Evolutionary conservation across 1,284 basidiomycete genomes (phyloP), one percentile per base, ranked within the genome.

Genomic region (Rhodotorula sp.): DNA sequence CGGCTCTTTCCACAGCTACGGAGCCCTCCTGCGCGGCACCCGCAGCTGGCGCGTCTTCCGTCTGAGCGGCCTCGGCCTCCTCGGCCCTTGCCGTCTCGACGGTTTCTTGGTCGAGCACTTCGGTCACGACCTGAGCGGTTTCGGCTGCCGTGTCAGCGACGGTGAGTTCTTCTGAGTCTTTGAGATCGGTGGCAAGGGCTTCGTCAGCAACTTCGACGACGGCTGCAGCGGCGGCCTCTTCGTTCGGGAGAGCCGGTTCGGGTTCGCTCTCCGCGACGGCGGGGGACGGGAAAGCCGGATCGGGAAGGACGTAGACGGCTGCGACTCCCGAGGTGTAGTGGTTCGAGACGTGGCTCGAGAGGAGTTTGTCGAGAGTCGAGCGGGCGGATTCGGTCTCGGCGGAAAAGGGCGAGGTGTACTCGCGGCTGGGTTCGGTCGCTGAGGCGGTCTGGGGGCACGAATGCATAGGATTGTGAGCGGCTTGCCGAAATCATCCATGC

Each of bases 301-400:
- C 64, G 20, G 55, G n/a, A 53, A 74, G 51, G 30, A 75, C 63
- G 78, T 91, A 91, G 22, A 91, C 87, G 55, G 88, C 86, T 0
- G 84, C 83, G 54, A 89, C 87, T 29, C 91, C 91, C 42, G 89
- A 87, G 67, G 85, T 80, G 79, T 89, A 95, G 81, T 95, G 92
- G 42, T 91, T 87, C 58, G 84, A 78, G 46, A 93, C 82, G 80
- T 95, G 95, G 4, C 84, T 81, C n/a, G 87, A 79, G 0, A 89
- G 83, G 0, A 88, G 83, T 29, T 84, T 83, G 73, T 93, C 88
- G 59, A 96, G 83, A 0, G 88, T 87, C 51, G 84, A 80, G 22
- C 93, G 86, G 80, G 92, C 87, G 3, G 87, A 82, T 78, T 93
- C 91, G 49, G 88, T 84, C 42, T 86, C 86, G 26, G 84, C 79